Evolutionary conservation across 1,284 basidiomycete genomes (phyloP), one percentile per base, ranked within the genome.

Genomic region (Ustilago hordei): DNA sequence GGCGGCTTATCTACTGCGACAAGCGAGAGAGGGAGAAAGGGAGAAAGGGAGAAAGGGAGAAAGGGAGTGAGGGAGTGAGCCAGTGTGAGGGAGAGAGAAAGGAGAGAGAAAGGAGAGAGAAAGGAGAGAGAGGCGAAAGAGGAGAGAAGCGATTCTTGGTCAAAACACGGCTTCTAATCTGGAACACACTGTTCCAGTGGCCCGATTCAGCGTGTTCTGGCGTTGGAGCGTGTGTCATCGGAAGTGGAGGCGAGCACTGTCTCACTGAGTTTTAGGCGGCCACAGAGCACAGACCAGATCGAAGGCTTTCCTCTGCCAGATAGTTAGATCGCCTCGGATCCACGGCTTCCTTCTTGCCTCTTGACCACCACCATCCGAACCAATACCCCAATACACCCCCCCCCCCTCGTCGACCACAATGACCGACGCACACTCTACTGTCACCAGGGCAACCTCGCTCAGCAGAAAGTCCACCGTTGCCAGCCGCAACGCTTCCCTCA

Each of bases 401-500:
- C 28, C 56, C 47, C 32, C 64, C 38, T 69, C 66, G 71, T 69
- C 64, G 57, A 64, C 71, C 54, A 57, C 63, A 47, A 82, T 82
- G 81, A 73, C 81, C 70, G 84, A 85, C 82, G 81, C 84, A 60
- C 82, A 85, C 65, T 83, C 81, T 41, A 81, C 79, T 53, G 61
- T 85, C 52, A 83, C 83, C 45, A 65, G 82, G 69, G 84, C 83
- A 45, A 83, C 81, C 50, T 82, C 83, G 59, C 62, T 84, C 56
- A 83, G 80, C 69, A 80, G 84, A 57, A 85, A 84, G 80, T 84
- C 83, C n/a, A 85, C 83, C 52, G 78, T 85, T 65, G 83, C 84
- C 60, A 81, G 79, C 77, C 83, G 87, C 65, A 86, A 87, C 78
- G 85, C 84, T 36, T 86, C 85, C 59, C 80, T 87, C 64, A 87